Evolutionary conservation across 23 red algal genomes (phyloP).

Genomic region (Gracilariopsis chorda): DNA sequence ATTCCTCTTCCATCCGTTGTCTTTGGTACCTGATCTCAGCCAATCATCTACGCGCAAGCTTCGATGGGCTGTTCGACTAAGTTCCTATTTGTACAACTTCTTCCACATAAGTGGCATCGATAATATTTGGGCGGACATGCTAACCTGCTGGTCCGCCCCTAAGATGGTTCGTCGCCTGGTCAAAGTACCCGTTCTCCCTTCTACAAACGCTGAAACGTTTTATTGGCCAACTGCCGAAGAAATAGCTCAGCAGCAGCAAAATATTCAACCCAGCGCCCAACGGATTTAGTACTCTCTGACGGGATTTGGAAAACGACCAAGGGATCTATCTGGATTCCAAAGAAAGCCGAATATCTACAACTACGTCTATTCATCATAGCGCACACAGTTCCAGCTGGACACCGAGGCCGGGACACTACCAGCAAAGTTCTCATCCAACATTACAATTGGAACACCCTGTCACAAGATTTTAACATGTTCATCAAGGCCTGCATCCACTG

Average conservation of each 20-base stretch:
- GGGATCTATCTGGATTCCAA: background rate
- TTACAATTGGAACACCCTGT: background rate
- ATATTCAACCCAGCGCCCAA: background rate
- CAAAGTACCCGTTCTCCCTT: background rate
- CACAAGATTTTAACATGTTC: background rate
- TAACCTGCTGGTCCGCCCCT: background rate
- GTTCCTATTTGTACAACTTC: no score
- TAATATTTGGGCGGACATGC: background rate
- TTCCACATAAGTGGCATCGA: no score
- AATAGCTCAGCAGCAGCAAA: background rate
- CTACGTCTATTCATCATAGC: background rate
- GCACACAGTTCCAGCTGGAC: background rate
- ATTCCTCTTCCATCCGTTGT: no score
- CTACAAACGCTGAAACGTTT: background rate
- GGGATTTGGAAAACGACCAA: background rate
- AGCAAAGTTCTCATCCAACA: background rate
- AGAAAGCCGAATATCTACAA: background rate
- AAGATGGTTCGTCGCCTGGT: background rate
- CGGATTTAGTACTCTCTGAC: background rate
- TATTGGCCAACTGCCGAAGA: background rate
- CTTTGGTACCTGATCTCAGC: no score
- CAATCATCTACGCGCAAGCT: no score
- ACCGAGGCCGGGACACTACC: background rate
- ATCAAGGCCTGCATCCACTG: slow-evolving; percentile 29
- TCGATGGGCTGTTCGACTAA: no score